These are phyloP conservation scores for Cyathus striatus DNA, from an alignment of 768 basidiomycete genomes.

Conservation along the genomic window DNA sequence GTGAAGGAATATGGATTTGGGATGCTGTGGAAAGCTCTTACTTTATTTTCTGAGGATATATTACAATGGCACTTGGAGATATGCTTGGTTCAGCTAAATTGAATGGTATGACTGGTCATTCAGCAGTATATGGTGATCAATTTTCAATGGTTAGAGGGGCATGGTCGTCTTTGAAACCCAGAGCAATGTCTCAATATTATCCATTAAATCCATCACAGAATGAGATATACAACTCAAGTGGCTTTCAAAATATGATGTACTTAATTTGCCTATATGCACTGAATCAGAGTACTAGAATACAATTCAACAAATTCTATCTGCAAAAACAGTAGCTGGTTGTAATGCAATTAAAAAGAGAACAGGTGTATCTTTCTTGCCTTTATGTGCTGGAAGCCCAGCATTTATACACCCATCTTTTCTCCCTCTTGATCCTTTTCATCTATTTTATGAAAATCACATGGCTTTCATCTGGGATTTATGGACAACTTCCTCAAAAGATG, in stretches of 20 bases:
- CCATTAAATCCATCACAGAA: slow-evolving; percentile 16
- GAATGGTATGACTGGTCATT: slow-evolving; percentile 21
- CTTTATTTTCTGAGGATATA: slow-evolving; percentile 13
- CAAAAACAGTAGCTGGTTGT: slow-evolving; percentile 7
- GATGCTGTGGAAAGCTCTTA: slow-evolving; percentile 20
- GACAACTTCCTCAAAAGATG: slow-evolving; percentile 9
- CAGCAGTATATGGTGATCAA: slow-evolving; percentile 21
- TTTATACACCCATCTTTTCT: slow-evolving; percentile 26
- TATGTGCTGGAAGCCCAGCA: slow-evolving; percentile 21
- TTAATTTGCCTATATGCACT: slow-evolving; percentile 14
- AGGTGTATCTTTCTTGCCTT: slow-evolving; percentile 19
- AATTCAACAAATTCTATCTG: slow-evolving; percentile 10
- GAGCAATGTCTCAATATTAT: slow-evolving; percentile 20
- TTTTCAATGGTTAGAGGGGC: slow-evolving; percentile 20
- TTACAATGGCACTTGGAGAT: slow-evolving; percentile 19
- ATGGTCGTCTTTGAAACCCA: slow-evolving; percentile 10
- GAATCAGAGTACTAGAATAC: slow-evolving; percentile 17
- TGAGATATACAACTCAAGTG: slow-evolving; percentile 15
- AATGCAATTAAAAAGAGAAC: slow-evolving; percentile 13
- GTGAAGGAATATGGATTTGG: slow-evolving; percentile 27
- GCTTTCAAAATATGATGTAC: slow-evolving; percentile 12
- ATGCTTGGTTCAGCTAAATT: slow-evolving; percentile 27
- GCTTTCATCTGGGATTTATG: slow-evolving; percentile 24
- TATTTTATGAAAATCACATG: slow-evolving; percentile 26
- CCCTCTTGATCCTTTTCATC: slow-evolving; percentile 28